Base-by-base conservation (phyloP, 2,329 filamentous ascomycete species). In the Beauveria medogensis region DNA sequence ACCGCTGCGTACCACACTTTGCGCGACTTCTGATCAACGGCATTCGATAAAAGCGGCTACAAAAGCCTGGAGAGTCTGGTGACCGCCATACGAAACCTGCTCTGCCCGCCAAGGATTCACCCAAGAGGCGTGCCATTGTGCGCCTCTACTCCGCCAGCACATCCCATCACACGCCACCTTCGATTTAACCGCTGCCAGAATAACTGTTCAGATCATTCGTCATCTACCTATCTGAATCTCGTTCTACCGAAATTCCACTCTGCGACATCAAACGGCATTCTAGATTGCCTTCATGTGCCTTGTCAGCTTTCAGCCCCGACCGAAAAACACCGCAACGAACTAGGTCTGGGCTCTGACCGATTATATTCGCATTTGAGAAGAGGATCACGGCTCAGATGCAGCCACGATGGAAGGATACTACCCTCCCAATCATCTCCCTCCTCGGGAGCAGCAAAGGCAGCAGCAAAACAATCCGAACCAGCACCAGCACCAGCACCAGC, bases 391-490 rank as follows among this genome's bases (percentile, higher is more conserved):
- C 30, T 43, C 43, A 60, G 57, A 60, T 60, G 58, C 58, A 41
- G 51, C 43, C 41, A 67, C 26, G 40, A 61, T 61, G 60, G 54
- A 61, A 46, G 47, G 53, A 26, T 61, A 61, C 34, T 57, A 53
- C 22, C 30, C 53, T 47, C 16, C 53, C 52, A 51, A 52, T n/a
- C 54, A 51, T 47, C 26, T 58, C 16, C 26, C 53, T 56, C 47
- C 59, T 8, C 59, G 56, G 28, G 60, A 57, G 46, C 60, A 57
- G 54, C 60, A 61, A 41, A 24, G 12, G 47, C 52, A 55, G 22
- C 48, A 34, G 52, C 48, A 54, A 28, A 20, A 54, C 16, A 40
- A 57, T 22, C 52, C n/a, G 24, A 24, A 51, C n/a, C 34, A 44
- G 18, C n/a, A n/a, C n/a, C 43, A 37, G 24, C 24, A 51, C 1